These are phyloP conservation scores for Auricularia auricula-judae DNA, from an alignment of 768 basidiomycete genomes.

Conservation along the genomic window DNA sequence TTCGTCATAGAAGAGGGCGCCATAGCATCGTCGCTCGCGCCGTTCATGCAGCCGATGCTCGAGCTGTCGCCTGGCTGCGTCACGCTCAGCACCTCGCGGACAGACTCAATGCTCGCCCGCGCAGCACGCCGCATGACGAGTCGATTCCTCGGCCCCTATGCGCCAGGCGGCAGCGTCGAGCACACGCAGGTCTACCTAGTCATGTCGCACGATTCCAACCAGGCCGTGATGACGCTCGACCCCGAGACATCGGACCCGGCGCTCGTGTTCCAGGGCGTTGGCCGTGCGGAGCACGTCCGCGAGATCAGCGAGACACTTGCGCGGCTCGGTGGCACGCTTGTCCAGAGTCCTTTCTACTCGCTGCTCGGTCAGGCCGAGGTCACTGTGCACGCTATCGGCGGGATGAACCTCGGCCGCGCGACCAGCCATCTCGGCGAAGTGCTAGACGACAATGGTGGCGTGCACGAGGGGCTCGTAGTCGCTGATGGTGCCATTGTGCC, in stretches of 20 bases:
- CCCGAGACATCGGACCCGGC: neutral
- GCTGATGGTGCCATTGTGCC: conserved; percentile 1
- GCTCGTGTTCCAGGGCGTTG: neutral
- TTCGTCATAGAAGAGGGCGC: conserved; percentile 5
- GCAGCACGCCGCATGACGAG: neutral
- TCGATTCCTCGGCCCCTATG: neutral
- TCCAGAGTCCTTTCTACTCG: conserved; percentile 2
- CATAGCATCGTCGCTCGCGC: neutral
- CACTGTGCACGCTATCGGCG: conserved; percentile 4
- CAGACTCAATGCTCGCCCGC: neutral
- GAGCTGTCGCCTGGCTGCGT: neutral
- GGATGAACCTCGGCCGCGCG: neutral
- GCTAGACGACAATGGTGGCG: neutral
- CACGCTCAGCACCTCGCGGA: neutral
- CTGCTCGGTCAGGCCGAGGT: conserved; percentile 1
- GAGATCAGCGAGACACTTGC: conserved; percentile 4
- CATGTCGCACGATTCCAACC: conserved; percentile 4
- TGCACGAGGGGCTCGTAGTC: conserved; percentile 1
- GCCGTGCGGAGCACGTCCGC: conserved; percentile 1
- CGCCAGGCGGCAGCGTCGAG: conserved; percentile 1
- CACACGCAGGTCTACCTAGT: conserved; percentile 4
- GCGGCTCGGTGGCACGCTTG: conserved; percentile 1
- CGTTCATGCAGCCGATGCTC: conserved; percentile 1
- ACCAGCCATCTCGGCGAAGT: conserved; percentile 2
- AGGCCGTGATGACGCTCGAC: conserved; percentile 1